Base-by-base conservation (phyloP, 352 stramenopile species). In the Plasmopara halstedii region DNA sequence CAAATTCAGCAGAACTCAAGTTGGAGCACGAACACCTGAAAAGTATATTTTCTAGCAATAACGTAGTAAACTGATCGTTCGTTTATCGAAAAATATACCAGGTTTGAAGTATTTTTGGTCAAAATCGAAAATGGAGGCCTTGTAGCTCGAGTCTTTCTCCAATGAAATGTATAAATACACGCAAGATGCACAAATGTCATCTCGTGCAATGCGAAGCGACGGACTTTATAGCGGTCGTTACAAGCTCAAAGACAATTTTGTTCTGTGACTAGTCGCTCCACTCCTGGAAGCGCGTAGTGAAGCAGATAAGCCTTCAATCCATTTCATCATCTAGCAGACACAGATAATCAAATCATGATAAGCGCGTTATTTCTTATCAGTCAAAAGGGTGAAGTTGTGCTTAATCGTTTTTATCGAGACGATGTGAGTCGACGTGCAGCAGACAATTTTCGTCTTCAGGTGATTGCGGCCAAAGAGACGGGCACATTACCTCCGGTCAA, bases 401-500 rank as follows among this genome's bases (percentile, higher is more conserved):
- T 89, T 53, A 86, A 89, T 36, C 73, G 77, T 9, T 85, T 89
- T 60, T 89, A 89, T 56, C 74, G 77, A 34, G 77, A 89, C 45
- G 77, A 89, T 18, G 77, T 88, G 51, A 82, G 77, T 34, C 71
- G 77, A 19, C 73, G 77, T 18, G 73, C 73, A 18, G 77, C 74
- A 43, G 73, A 89, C 31, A 71, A 64, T 19, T 87, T 87, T 58
- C 72, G 74, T 17, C 56, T 87, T 46, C 70, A 96, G 56, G 89
- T 98, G 34, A 97, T 99, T 50, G 94, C 92, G 19, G 90, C 88
- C 29, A 98, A 98, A 64, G 93, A 98, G 52, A 97, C 94, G 5
- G 91, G 94, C 10, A 97, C 90, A 3, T 70, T 95, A 38, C 74
- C 93, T 36, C 96, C 96, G 3, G 86, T 99, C 22, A 96, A 97